A percentile compares a stretch with the other conserved stretches of the same genome.
phyloP scores from a whole-genome alignment of 83 land plant genomes.

The Picea abies region DNA sequence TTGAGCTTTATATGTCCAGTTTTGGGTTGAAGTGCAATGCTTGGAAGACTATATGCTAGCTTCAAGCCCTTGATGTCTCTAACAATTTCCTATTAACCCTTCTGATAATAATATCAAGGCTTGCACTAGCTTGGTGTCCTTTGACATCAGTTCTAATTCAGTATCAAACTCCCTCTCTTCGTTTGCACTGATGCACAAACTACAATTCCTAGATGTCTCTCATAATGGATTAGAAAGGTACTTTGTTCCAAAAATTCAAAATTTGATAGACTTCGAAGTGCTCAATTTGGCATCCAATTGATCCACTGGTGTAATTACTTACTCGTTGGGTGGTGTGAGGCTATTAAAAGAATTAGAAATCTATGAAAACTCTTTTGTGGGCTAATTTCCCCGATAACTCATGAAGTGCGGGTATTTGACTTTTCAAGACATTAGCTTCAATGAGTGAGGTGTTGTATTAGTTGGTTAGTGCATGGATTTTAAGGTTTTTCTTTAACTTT shows the following conservation, averaged over 20 bases:
- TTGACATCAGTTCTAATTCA: neutral
- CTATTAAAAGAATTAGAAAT: neutral
- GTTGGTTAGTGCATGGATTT: no score
- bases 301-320: no score
- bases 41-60: neutral
- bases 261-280: no score
- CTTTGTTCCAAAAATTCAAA: no score
- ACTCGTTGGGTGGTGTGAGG: neutral
- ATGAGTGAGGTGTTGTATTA: neutral
- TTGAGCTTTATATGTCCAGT: neutral
- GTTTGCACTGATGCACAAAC: neutral
- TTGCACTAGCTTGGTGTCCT: neutral
- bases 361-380: neutral
- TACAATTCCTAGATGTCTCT: neutral
- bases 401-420: neutral
- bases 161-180: neutral
- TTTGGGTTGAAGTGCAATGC: neutral
- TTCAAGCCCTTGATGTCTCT: constrained; percentile 1
- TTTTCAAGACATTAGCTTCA: neutral
- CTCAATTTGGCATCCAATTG: no score
- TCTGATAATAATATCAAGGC: neutral
- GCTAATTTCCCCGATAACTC: neutral
- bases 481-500: no score
- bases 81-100: neutral
- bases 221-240: neutral